Conservation (phyloP, 164 flowering plant genomes). For the Piper longum region DNA sequence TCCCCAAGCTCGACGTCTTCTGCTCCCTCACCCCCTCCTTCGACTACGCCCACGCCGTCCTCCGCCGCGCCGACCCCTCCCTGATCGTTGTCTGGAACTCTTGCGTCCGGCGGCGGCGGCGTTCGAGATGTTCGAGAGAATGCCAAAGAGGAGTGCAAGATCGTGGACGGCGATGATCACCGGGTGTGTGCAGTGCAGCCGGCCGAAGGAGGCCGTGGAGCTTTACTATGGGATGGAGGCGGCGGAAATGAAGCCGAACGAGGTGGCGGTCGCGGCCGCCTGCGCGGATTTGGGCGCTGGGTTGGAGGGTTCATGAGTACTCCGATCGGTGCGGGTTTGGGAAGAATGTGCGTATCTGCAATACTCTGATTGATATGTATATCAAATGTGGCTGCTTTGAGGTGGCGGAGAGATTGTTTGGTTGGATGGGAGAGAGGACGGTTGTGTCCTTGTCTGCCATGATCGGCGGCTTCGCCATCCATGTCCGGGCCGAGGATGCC, state of each 20-base stretch:
- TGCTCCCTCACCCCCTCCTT: slow-evolving; percentile 37
- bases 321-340: slow-evolving; percentile 28
- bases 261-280: slow-evolving; percentile 59
- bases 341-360: slow-evolving; percentile 33
- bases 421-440: slow-evolving; percentile 22
- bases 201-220: slow-evolving; percentile 38
- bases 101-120: slow-evolving; percentile 34
- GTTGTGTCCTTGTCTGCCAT: slow-evolving; percentile 34
- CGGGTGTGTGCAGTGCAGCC: slow-evolving; percentile 48
- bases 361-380: slow-evolving; percentile 38
- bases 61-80: slow-evolving; percentile 13
- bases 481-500: slow-evolving; percentile 28
- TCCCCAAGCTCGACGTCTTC: slow-evolving; percentile 26
- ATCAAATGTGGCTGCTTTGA: slow-evolving; percentile 36
- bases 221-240: slow-evolving; percentile 47
- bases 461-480: slow-evolving; percentile 29
- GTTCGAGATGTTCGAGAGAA: slow-evolving; percentile 26
- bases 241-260: slow-evolving; percentile 37
- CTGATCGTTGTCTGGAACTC: slow-evolving; percentile 38
- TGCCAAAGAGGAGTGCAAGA: slow-evolving; percentile 50
- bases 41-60: slow-evolving; percentile 31
- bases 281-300: slow-evolving; percentile 67
- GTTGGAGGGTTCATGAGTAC: slow-evolving; percentile 45
- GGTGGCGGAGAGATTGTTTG: slow-evolving; percentile 23
- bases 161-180: slow-evolving; percentile 62